A percentile compares a stretch with the other conserved stretches of the same genome.
These are phyloP conservation scores for Protea cynaroides DNA, from an alignment of 164 flowering plant genomes.

Conservation along the genomic window DNA sequence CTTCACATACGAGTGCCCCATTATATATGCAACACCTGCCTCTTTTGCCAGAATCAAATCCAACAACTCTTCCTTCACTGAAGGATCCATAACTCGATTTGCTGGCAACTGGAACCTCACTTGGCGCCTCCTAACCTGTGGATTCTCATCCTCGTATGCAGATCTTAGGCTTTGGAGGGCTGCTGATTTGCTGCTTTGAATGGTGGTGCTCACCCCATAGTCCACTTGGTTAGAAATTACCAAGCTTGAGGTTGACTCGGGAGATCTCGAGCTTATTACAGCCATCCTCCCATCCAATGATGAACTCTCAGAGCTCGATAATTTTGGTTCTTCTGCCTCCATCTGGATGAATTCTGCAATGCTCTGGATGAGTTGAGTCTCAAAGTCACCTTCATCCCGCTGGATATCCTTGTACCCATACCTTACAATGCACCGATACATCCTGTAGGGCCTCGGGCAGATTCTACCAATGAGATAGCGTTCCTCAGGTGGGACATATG, in stretches of 20 bases:
- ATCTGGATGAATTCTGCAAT: conserved; percentile 85
- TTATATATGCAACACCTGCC: conserved; percentile 47
- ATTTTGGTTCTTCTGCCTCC: conserved; percentile 69
- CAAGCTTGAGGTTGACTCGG: conserved; percentile 20
- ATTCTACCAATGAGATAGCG: conserved; percentile 82
- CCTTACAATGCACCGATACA: conserved; percentile 87
- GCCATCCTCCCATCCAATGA: conserved; percentile 45
- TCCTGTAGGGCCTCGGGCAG: conserved; percentile 77
- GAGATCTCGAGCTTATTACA: conserved; percentile 31
- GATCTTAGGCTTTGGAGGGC: conserved; percentile 33
- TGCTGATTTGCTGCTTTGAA: conserved; percentile 29
- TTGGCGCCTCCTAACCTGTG: conserved; percentile 25
- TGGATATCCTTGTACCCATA: conserved; percentile 87
- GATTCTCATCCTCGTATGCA: conserved; percentile 30
- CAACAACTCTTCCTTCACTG: conserved; percentile 36
- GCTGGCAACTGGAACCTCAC: conserved; percentile 36
- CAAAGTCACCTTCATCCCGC: conserved; percentile 73
- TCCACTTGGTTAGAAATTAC: conserved; percentile 23
- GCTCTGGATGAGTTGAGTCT: conserved; percentile 67
- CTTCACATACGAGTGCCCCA: conserved; percentile 50
- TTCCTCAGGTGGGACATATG: conserved; percentile 75
- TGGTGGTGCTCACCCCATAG: conserved; percentile 4
- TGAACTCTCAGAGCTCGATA: conserved; percentile 28
- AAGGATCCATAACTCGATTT: conserved; percentile 21
- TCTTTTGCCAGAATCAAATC: conserved; percentile 44